phyloP scores from a whole-genome alignment of 148 eudicot genomes.

The Silene conica region DNA sequence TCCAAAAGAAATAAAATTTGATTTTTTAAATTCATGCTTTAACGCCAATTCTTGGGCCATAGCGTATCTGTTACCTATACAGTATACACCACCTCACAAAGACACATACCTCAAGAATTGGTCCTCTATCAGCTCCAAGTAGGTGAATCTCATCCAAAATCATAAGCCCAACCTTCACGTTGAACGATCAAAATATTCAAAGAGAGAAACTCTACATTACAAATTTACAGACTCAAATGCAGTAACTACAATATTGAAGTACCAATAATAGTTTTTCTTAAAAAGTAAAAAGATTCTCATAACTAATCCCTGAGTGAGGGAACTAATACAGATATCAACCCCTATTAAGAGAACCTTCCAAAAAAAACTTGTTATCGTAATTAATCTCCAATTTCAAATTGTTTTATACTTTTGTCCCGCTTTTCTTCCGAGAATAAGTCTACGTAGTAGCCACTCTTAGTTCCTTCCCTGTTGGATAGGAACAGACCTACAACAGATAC shows the following conservation, averaged over 20 bases:
- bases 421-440: no score
- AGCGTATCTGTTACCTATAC: neutral
- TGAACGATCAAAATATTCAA: conserved; percentile 11
- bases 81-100: neutral
- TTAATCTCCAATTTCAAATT: no score
- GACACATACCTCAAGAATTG: conserved; percentile 82
- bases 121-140: conserved; percentile 98
- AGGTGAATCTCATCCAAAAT: conserved; percentile 97
- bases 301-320: no score
- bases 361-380: no score
- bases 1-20: no score
- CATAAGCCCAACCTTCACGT: conserved; percentile 83
- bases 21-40: no score
- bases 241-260: neutral
- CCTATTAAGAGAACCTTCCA: no score
- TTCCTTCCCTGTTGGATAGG: neutral
- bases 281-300: neutral
- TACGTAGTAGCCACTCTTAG: no score
- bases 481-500: neutral
- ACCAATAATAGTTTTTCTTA: neutral
- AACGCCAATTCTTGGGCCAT: no score
- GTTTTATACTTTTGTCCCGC: no score
- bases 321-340: no score
- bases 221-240: neutral
- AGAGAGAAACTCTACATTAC: conserved; percentile 1